Conservation (phyloP, 2,329 filamentous ascomycete genomes). For the Pseudogymnoascus sp. region DNA sequence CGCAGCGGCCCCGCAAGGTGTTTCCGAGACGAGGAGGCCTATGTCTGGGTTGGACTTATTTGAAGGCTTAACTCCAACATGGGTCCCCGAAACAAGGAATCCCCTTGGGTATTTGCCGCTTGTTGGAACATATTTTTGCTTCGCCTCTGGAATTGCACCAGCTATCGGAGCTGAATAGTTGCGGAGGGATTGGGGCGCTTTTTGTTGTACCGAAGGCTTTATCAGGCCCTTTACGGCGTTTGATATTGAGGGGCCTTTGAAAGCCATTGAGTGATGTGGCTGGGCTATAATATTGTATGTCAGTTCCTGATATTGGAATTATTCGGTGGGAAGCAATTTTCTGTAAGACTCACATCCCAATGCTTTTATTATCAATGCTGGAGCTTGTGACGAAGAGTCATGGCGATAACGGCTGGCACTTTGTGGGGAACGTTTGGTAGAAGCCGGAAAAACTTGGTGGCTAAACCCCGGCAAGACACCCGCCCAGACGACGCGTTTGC, state of each 20-base stretch:
- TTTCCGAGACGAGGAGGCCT: slow-evolving; percentile 78
- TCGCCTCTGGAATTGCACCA: slow-evolving; percentile 61
- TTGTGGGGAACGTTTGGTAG: neutral
- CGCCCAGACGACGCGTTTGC: neutral
- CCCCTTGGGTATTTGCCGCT: slow-evolving; percentile 83
- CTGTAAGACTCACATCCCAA: neutral
- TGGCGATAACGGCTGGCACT: slow-evolving; percentile 4
- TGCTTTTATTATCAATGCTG: neutral
- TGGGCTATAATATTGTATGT: neutral
- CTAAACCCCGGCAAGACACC: neutral
- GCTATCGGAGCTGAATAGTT: slow-evolving; percentile 53
- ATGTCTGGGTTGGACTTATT: slow-evolving; percentile 91
- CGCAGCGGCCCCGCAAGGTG: slow-evolving; percentile 76
- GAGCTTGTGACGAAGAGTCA: neutral
- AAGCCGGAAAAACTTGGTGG: neutral
- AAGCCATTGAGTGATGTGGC: slow-evolving; percentile 22
- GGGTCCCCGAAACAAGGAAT: slow-evolving; percentile 76
- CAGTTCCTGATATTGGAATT: neutral
- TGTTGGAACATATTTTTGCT: slow-evolving; percentile 83
- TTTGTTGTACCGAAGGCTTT: slow-evolving; percentile 20
- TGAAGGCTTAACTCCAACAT: slow-evolving; percentile 87
- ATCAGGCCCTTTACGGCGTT: slow-evolving; percentile 21
- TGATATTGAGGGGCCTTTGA: slow-evolving; percentile 18
- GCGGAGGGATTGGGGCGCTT: slow-evolving; percentile 27
- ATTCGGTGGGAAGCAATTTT: neutral